phyloP scores from a whole-genome alignment of 106 monocot genomes.

The Ottelia alismoides region DNA sequence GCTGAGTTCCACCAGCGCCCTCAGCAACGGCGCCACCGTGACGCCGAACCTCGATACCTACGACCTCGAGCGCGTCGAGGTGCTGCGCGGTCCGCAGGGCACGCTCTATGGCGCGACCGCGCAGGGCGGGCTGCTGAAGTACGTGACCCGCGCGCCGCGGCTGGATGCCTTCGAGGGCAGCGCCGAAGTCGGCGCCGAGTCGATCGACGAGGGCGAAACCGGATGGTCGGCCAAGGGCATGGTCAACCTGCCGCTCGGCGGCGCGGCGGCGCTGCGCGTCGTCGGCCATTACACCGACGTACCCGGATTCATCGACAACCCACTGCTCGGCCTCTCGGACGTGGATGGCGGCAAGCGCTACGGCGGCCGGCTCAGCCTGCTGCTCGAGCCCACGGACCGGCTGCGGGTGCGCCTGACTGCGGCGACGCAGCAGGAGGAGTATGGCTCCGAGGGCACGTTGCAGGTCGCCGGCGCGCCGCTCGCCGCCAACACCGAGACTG shows the following conservation, averaged over 20 bases:
- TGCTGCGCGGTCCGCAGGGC: not conserved
- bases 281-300: not conserved
- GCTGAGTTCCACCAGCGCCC: not conserved
- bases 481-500: not conserved
- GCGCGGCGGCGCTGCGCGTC: not conserved
- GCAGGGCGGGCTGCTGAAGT: not conserved
- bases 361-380: no score
- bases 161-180: not conserved
- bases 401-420: not conserved
- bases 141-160: not conserved
- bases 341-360: not conserved
- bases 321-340: not conserved
- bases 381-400: not conserved
- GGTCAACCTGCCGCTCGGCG: not conserved
- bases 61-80: no score
- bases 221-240: not conserved
- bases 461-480: not conserved
- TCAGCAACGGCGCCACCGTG: not conserved
- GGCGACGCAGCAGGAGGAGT: not conserved
- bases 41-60: not conserved
- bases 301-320: not conserved
- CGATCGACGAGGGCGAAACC: not conserved
- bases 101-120: not conserved
- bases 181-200: not conserved
- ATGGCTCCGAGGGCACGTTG: not conserved